A percentile compares a stretch with the other conserved stretches of the same genome.
Conservation (phyloP, 768 basidiomycete species). For the Favolaschia claudopus region DNA sequence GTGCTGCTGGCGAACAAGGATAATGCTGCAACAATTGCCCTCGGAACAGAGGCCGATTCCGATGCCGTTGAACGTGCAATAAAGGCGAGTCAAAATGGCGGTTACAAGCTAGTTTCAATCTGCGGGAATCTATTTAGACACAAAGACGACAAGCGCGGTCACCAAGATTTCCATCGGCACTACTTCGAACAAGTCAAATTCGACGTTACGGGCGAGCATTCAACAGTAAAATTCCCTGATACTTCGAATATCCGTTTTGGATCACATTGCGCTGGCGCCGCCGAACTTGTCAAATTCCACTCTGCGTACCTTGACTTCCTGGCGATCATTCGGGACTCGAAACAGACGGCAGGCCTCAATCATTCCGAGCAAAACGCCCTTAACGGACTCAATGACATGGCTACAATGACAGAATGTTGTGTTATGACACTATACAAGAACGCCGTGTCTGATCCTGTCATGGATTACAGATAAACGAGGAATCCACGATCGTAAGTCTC, state of each 20-base stretch:
- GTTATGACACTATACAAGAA: background rate
- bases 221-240: conserved; percentile 20
- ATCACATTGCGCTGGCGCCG: background rate
- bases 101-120: conserved; percentile 25
- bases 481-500: too few species aligned
- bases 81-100: conserved; percentile 23
- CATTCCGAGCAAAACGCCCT: background rate
- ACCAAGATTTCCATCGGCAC: too few species aligned
- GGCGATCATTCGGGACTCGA: background rate
- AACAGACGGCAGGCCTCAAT: background rate
- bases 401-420: background rate
- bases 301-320: background rate
- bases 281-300: background rate
- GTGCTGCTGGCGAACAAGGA: conserved; percentile 27
- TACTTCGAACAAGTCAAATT: conserved; percentile 10
- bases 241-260: conserved; percentile 29
- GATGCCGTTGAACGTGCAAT: conserved; percentile 8
- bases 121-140: too few species aligned
- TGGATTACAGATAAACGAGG: too few species aligned
- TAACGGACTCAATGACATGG: too few species aligned
- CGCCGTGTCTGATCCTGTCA: background rate
- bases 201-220: background rate
- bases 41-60: background rate
- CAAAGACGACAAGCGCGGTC: conserved; percentile 29
- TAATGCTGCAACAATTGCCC: conserved; percentile 31